Conservation (phyloP, 371 early-diverging fungal species). For the Parasitella parasitica region DNA sequence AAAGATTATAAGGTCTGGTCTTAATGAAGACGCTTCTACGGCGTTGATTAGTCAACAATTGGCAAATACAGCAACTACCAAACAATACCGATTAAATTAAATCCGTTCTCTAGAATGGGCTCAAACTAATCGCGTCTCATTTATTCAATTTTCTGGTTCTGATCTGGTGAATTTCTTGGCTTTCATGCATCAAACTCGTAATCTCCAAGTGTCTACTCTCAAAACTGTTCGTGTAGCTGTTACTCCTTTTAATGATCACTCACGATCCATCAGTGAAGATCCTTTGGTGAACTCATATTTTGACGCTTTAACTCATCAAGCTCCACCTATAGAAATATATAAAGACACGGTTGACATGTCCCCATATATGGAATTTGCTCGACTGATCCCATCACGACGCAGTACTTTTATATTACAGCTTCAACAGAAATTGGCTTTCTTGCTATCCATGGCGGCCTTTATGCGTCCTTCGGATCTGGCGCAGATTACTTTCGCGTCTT, state of each 20-base stretch:
- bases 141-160: too few relatives aligned
- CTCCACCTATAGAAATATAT: background rate
- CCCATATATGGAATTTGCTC: background rate
- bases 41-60: too few relatives aligned
- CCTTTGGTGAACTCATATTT: background rate
- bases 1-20: too few relatives aligned
- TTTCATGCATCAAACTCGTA: too few relatives aligned
- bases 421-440: conserved; percentile 3
- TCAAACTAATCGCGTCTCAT: too few relatives aligned
- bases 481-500: background rate
- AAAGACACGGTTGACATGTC: background rate
- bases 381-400: background rate
- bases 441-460: conserved; percentile 7
- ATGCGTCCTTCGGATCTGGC: conserved; percentile 10
- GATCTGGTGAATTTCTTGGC: too few relatives aligned
- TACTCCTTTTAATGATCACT: conserved; percentile 3
- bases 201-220: background rate
- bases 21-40: too few relatives aligned
- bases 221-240: conserved; percentile 11
- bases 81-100: too few relatives aligned
- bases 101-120: too few relatives aligned
- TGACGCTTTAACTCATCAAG: background rate
- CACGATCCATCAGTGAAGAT: background rate
- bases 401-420: background rate
- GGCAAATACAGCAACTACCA: too few relatives aligned